A percentile compares a stretch with the other conserved stretches of the same genome.
Evolutionary conservation across 768 basidiomycete genomes (phyloP).

Genomic region (Porphyrellus cyaneotinctus): DNA sequence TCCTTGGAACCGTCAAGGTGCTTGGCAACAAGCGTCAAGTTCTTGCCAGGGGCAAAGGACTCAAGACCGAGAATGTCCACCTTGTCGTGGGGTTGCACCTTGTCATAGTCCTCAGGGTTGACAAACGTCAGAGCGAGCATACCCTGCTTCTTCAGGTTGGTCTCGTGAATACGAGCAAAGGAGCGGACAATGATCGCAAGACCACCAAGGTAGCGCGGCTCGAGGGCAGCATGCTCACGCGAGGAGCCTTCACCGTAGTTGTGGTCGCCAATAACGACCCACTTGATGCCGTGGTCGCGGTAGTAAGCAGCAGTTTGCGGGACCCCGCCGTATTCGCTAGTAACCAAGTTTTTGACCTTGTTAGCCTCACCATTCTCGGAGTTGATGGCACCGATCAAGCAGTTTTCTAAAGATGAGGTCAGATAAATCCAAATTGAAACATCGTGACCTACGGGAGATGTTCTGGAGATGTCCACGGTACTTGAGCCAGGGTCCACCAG

Average conservation of each 20-base stretch:
- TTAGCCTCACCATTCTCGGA: slow-evolving; percentile 93
- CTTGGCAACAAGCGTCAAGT: slow-evolving; percentile 77
- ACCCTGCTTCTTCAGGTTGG: slow-evolving; percentile 99
- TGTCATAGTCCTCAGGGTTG: slow-evolving; percentile 92
- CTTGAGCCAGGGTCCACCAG: slow-evolving; percentile 99
- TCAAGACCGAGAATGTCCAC: slow-evolving; percentile 89
- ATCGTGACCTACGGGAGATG: slow-evolving; percentile 72
- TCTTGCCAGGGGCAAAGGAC: slow-evolving; percentile 86
- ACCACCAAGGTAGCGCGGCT: slow-evolving; percentile 93
- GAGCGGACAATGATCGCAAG: slow-evolving; percentile 94
- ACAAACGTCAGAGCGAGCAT: slow-evolving; percentile 95
- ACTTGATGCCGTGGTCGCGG: slow-evolving; percentile 85
- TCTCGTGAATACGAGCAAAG: slow-evolving; percentile 97
- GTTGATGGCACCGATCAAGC: slow-evolving; percentile 97
- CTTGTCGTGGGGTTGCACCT: slow-evolving; percentile 80
- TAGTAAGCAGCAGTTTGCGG: slow-evolving; percentile 85
- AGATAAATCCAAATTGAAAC: not conserved
- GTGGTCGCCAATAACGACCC: slow-evolving; percentile 95
- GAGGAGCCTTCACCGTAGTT: slow-evolving; percentile 99
- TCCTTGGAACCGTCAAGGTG: slow-evolving; percentile 79
- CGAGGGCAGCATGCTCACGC: slow-evolving; percentile 95
- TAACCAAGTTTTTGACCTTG: slow-evolving; percentile 87
- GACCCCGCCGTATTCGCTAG: slow-evolving; percentile 81
- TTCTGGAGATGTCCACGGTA: slow-evolving; percentile 99
- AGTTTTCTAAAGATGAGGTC: slow-evolving; percentile 63